Evolutionary conservation across 164 flowering plant species (phyloP).

Genomic region (Liquidambar formosana): DNA sequence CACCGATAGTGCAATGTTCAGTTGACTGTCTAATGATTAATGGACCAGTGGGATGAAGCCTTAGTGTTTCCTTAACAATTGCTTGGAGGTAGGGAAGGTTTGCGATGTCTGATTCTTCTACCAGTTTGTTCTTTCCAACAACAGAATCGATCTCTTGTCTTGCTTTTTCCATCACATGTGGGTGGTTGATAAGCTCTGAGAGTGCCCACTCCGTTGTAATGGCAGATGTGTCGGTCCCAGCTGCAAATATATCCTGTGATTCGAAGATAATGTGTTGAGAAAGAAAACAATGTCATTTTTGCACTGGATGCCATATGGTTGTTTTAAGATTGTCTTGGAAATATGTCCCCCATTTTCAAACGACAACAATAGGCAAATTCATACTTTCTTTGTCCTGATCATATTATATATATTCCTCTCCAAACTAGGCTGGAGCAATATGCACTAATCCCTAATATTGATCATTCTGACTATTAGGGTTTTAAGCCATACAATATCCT

Average conservation of each 20-base stretch:
- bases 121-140: constrained; percentile 30
- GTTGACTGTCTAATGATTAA: constrained; percentile 34
- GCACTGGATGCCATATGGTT: too few relatives aligned
- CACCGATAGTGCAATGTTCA: constrained; percentile 32
- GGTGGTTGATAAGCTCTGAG: constrained; percentile 1
- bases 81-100: constrained; percentile 58
- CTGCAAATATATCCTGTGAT: too few relatives aligned
- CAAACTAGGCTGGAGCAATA: too few relatives aligned
- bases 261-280: too few relatives aligned
- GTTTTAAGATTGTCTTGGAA: too few relatives aligned
- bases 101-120: constrained; percentile 48
- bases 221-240: neutral
- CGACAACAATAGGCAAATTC: neutral
- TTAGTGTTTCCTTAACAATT: constrained; percentile 49
- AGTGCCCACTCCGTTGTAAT: constrained; percentile 6
- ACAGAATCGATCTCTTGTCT: constrained; percentile 42
- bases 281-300: too few relatives aligned
- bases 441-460: too few relatives aligned
- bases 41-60: constrained; percentile 52
- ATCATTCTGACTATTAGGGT: neutral
- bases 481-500: neutral
- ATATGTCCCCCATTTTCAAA: too few relatives aligned
- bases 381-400: neutral
- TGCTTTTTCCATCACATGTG: constrained; percentile 6
- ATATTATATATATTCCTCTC: neutral